phyloP scores from a whole-genome alignment of 2,329 filamentous ascomycete species.

The Tetracladium maxilliforme region DNA sequence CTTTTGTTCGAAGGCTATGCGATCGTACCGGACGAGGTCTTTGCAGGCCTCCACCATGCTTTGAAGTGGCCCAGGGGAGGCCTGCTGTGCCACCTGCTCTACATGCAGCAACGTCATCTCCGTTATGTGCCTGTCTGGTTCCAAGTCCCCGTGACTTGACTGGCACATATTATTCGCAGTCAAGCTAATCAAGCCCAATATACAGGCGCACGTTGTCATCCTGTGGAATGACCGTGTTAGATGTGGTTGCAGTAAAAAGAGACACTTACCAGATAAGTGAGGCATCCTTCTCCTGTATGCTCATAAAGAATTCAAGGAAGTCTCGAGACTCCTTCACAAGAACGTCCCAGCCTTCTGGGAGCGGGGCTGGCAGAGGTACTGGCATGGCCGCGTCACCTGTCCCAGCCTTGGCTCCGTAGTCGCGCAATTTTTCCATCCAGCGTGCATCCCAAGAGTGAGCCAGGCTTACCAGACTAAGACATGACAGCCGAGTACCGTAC shows the following conservation, averaged over 20 bases:
- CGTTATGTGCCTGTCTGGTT: slow-evolving; percentile 7
- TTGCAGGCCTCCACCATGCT: slow-evolving; percentile 3
- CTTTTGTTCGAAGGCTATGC: neutral
- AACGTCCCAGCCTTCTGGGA: slow-evolving; percentile 9
- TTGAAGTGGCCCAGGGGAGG: slow-evolving; percentile 2
- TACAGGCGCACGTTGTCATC: slow-evolving; percentile 10
- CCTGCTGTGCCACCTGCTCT: slow-evolving; percentile 3
- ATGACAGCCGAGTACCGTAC: slow-evolving; percentile 9
- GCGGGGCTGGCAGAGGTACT: slow-evolving; percentile 5
- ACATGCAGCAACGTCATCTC: slow-evolving; percentile 4
- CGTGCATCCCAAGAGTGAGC: slow-evolving; percentile 5
- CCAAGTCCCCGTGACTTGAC: slow-evolving; percentile 6
- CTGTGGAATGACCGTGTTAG: slow-evolving; percentile 6
- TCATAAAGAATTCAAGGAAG: slow-evolving; percentile 7
- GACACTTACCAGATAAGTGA: slow-evolving; percentile 10
- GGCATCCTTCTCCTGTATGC: slow-evolving; percentile 6
- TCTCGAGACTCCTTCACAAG: slow-evolving; percentile 9
- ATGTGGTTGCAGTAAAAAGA: slow-evolving; percentile 2
- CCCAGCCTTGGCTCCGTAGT: slow-evolving; percentile 1
- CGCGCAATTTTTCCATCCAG: slow-evolving; percentile 2
- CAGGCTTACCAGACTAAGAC: slow-evolving; percentile 9
- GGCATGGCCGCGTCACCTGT: neutral
- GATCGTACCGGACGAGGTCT: slow-evolving; percentile 2
- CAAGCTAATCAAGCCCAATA: slow-evolving; percentile 10
- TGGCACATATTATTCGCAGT: slow-evolving; percentile 10